Conservation (phyloP, 108 stramenopile species). For the Skeletonema tropicum region DNA sequence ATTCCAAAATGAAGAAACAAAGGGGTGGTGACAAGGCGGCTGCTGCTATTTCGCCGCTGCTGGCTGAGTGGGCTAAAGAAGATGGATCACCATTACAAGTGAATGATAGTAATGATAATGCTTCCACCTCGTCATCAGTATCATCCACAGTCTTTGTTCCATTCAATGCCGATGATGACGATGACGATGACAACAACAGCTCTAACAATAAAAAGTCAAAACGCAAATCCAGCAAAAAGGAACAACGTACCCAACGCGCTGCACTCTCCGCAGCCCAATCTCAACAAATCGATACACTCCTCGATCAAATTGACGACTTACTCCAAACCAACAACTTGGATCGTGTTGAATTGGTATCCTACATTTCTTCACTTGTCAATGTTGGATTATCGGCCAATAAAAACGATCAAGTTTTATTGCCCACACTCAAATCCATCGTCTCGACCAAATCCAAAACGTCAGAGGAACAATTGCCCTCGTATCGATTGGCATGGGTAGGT, state of each 20-base stretch:
- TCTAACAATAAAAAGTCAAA: slow-evolving; percentile 1
- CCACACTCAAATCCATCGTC: slow-evolving; percentile 21
- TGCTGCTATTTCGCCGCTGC: slow-evolving; percentile 38
- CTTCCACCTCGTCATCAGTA: neutral
- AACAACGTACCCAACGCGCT: slow-evolving; percentile 1
- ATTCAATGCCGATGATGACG: slow-evolving; percentile 10
- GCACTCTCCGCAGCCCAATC: slow-evolving; percentile 7
- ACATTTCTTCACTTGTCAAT: slow-evolving; percentile 22
- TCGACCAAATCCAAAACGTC: slow-evolving; percentile 4
- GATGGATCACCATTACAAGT: neutral
- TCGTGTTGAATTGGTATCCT: slow-evolving; percentile 16
- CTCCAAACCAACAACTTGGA: slow-evolving; percentile 38
- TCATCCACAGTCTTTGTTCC: slow-evolving; percentile 6
- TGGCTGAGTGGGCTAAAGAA: slow-evolving; percentile 42
- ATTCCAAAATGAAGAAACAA: slow-evolving; percentile 13
- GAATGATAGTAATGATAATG: neutral
- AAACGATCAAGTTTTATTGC: slow-evolving; percentile 21
- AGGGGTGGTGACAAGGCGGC: slow-evolving; percentile 4
- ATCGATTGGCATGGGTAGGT: slow-evolving; percentile 83
- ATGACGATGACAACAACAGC: neutral
- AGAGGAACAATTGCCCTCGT: slow-evolving; percentile 26
- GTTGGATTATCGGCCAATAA: neutral
- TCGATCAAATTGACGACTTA: slow-evolving; percentile 21
- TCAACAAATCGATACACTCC: slow-evolving; percentile 19
- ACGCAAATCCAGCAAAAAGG: neutral